Conservation (phyloP, 1,284 basidiomycete genomes). For the Vanrija sp. region DNA sequence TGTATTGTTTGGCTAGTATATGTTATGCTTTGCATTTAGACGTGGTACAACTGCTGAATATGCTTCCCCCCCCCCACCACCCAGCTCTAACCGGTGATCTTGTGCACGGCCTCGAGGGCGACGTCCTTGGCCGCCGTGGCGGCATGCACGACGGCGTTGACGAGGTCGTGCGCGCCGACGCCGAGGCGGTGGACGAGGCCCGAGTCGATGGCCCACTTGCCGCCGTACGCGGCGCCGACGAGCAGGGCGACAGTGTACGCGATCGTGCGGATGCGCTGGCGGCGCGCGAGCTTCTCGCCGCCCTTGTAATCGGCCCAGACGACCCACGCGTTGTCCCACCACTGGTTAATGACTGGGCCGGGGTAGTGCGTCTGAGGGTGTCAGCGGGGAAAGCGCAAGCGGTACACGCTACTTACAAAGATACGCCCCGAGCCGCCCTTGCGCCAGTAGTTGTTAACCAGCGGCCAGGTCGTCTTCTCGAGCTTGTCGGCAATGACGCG, state of each 20-base stretch:
- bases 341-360: slow-evolving; percentile 10
- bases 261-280: slow-evolving; percentile 8
- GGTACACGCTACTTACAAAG: slow-evolving; percentile 1
- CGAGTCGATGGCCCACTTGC: not conserved
- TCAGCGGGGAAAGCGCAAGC: not conserved
- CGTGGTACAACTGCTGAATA: no score
- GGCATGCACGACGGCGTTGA: no score
- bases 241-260: not conserved
- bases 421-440: slow-evolving; percentile 15
- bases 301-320: slow-evolving; percentile 17
- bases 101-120: no score
- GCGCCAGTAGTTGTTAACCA: slow-evolving; percentile 20
- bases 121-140: no score
- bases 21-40: no score
- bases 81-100: no score
- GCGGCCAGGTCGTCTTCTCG: slow-evolving; percentile 13
- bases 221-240: not conserved
- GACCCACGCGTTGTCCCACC: slow-evolving; percentile 13
- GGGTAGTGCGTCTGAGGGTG: slow-evolving; percentile 17
- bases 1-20: no score
- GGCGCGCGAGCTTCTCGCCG: slow-evolving; percentile 9
- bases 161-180: not conserved
- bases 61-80: no score
- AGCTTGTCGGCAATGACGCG: slow-evolving; percentile 10
- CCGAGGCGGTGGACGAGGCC: not conserved